Conservation (phyloP, 345 rosid species). For the Heritiera fomes region DNA sequence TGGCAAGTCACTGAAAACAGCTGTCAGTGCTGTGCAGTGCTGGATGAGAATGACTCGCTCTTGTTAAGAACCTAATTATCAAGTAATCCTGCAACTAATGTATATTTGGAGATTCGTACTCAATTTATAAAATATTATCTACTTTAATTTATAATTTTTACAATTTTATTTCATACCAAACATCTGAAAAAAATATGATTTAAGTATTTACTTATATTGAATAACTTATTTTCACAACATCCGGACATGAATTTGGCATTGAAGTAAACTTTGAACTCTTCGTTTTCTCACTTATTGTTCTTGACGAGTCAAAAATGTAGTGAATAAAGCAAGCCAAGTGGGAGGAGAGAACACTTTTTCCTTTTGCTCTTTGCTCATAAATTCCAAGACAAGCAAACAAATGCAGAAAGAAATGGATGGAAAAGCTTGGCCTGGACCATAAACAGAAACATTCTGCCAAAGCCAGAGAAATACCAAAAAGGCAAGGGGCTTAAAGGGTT, state of each 20-base stretch:
- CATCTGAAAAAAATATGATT: too few species aligned
- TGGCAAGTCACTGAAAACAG: slow-evolving; percentile 27
- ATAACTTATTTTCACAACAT: too few species aligned
- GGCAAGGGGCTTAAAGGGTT: neutral
- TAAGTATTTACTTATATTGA: too few species aligned
- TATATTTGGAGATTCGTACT: neutral
- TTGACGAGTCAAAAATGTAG: slow-evolving; percentile 1
- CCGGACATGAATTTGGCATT: too few species aligned
- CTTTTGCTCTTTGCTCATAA: neutral
- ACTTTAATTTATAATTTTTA: too few species aligned
- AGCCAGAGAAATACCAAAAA: neutral
- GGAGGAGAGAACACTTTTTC: neutral
- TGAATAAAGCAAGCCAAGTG: slow-evolving; percentile 1
- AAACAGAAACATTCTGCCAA: neutral
- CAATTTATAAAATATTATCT: too few species aligned
- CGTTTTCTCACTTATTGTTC: neutral
- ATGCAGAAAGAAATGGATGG: neutral
- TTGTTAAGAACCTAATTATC: neutral
- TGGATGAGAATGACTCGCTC: neutral
- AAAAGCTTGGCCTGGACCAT: slow-evolving; percentile 5
- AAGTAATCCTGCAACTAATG: neutral
- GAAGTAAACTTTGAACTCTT: neutral
- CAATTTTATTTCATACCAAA: too few species aligned
- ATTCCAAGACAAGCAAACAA: neutral
- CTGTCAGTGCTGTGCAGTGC: slow-evolving; percentile 11